Evolutionary conservation across 2,329 filamentous ascomycete species (phyloP).

Genomic region (Elsinoe australis): DNA sequence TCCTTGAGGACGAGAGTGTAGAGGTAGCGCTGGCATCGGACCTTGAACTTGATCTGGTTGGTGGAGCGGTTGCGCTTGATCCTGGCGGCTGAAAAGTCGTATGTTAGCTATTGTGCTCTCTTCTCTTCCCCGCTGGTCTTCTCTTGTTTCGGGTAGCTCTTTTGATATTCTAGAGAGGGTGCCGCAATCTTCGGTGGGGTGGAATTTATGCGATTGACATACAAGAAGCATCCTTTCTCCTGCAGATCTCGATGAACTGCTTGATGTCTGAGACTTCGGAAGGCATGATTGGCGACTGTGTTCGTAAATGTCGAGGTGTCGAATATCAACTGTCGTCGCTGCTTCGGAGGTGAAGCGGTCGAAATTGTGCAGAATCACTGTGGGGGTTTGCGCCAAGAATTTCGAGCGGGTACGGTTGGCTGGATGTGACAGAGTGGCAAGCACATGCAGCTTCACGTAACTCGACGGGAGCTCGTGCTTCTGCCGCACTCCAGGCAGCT

Average conservation of each 20-base stretch:
- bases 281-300: constrained; percentile 73
- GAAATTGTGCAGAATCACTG: constrained; percentile 16
- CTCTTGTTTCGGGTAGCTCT: too few relatives aligned
- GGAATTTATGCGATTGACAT: constrained; percentile 49
- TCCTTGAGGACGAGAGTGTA: constrained; percentile 99
- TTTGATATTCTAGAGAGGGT: too few relatives aligned
- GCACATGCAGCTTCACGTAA: too few relatives aligned
- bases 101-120: too few relatives aligned
- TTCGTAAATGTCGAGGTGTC: constrained; percentile 2
- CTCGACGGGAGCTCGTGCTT: too few relatives aligned
- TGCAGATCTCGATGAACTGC: constrained; percentile 99
- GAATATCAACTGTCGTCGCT: background rate
- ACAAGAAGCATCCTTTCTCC: constrained; percentile 99
- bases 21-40: constrained; percentile 77
- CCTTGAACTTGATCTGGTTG: constrained; percentile 99
- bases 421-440: background rate
- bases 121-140: too few relatives aligned
- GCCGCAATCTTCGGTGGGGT: too few relatives aligned
- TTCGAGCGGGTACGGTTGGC: constrained; percentile 1
- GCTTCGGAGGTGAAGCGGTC: background rate
- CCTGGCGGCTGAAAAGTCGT: constrained; percentile 38
- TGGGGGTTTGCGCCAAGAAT: constrained; percentile 16
- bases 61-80: constrained; percentile 83
- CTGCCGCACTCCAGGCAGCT: too few relatives aligned
- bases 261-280: constrained; percentile 98